phyloP scores from a whole-genome alignment of 768 basidiomycete species.

The Tulasnella sp. region DNA sequence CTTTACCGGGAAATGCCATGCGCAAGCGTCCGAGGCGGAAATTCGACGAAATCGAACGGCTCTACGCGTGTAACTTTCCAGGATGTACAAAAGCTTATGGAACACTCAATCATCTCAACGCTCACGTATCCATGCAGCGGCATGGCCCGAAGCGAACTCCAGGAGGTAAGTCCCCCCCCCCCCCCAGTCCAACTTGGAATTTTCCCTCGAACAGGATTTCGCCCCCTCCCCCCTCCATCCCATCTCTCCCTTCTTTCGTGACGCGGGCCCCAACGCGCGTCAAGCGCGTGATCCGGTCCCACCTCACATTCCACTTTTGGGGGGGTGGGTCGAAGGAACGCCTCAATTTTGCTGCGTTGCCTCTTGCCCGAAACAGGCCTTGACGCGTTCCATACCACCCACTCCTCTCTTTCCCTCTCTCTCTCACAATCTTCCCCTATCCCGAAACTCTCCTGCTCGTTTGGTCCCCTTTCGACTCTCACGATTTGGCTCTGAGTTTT shows the following conservation, averaged over 20 bases:
- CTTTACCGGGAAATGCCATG: slow-evolving; percentile 27
- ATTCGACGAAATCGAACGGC: slow-evolving; percentile 33
- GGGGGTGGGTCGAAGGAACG: background rate
- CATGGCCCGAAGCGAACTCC: slow-evolving; percentile 89
- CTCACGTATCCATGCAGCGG: slow-evolving; percentile 97
- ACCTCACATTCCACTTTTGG: background rate
- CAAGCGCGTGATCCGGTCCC: slow-evolving; percentile 20
- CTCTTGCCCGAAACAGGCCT: background rate
- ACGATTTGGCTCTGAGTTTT: slow-evolving; percentile 1
- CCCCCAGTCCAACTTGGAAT: slow-evolving; percentile 12
- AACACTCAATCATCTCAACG: slow-evolving; percentile 94
- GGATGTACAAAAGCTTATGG: slow-evolving; percentile 78
- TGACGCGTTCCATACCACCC: background rate
- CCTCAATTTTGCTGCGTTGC: slow-evolving; percentile 12
- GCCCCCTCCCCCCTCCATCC: background rate
- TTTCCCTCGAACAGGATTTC: slow-evolving; percentile 9
- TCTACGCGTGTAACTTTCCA: slow-evolving; percentile 34
- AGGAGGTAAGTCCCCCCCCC: slow-evolving; percentile 55
- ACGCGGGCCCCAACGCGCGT: background rate
- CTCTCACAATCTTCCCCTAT: slow-evolving; percentile 13
- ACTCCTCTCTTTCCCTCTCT: background rate
- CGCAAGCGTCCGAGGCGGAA: slow-evolving; percentile 30
- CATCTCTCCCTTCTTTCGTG: background rate
- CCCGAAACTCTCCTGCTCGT: slow-evolving; percentile 4
- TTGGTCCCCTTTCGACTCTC: slow-evolving; percentile 12